Percentiles rank a stretch among this genome's conserved stretches.
These are phyloP conservation scores for Triticum monococcum DNA, from an alignment of 176 grass and related monocot species.

Conservation along the genomic window DNA sequence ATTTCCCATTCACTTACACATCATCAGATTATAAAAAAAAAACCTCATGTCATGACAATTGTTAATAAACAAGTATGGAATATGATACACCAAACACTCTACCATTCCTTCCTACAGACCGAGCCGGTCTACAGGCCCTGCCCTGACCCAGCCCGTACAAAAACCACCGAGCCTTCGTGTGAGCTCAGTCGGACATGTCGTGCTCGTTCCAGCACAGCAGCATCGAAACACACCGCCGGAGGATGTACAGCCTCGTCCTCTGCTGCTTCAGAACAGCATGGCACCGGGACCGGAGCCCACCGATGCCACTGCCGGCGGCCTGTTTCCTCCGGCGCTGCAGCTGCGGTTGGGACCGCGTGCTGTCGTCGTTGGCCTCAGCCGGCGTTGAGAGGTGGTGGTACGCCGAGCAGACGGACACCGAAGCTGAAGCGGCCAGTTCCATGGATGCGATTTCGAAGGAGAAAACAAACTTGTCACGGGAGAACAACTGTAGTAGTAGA, in stretches of 20 bases:
- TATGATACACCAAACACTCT: neutral
- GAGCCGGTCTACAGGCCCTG: neutral
- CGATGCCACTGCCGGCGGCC: neutral
- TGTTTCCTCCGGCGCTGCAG: slow-evolving; percentile 13
- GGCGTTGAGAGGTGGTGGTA: slow-evolving; percentile 29
- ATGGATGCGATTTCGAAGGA: neutral
- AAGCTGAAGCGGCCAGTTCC: slow-evolving; percentile 32
- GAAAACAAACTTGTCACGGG: neutral
- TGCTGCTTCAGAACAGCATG: slow-evolving; percentile 76
- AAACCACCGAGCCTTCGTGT: neutral
- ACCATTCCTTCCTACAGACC: neutral
- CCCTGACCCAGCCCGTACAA: too few relatives aligned
- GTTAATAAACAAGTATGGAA: neutral
- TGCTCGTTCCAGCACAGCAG: slow-evolving; percentile 82
- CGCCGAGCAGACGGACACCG: slow-evolving; percentile 39
- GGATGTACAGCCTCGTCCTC: slow-evolving; percentile 75
- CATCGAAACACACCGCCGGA: slow-evolving; percentile 76
- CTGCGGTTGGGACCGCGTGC: neutral
- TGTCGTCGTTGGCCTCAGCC: neutral
- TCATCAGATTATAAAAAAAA: neutral
- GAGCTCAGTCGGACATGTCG: slow-evolving; percentile 56
- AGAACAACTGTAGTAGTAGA: neutral
- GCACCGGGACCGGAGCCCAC: slow-evolving; percentile 59
- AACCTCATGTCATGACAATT: slow-evolving; percentile 3
- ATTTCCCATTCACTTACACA: too few relatives aligned